Conservation (phyloP, 768 basidiomycete genomes). For the Rhodocollybia butyracea region DNA sequence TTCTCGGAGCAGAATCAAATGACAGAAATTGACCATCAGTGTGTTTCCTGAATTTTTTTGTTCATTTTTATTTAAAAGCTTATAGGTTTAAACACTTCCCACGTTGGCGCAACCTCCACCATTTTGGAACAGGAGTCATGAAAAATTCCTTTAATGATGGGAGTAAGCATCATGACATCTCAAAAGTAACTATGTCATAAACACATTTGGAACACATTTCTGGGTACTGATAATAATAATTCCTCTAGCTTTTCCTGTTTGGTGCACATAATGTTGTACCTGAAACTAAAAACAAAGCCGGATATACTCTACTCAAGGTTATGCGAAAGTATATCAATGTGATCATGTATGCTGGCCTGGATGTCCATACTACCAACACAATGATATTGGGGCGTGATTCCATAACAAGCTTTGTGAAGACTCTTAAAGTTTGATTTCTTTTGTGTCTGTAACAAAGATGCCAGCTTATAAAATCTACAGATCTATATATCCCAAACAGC, state of each 20-base stretch:
- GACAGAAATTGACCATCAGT: not conserved
- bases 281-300: not conserved
- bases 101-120: not conserved
- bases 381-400: conserved; percentile 21
- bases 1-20: not conserved
- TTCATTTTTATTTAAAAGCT: not conserved
- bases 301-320: not conserved
- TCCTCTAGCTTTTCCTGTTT: not conserved
- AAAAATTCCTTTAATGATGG: not conserved
- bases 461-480: not conserved
- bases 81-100: not conserved
- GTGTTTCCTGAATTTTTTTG: not conserved
- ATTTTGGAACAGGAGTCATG: not conserved
- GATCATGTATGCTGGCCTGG: not conserved
- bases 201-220: not conserved
- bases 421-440: not conserved
- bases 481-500: not conserved
- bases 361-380: not conserved
- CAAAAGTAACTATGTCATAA: not conserved
- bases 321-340: not conserved
- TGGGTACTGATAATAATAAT: not conserved
- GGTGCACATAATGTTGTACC: not conserved
- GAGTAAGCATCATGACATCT: not conserved
- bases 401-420: not conserved
- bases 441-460: not conserved